These are phyloP conservation scores for Ceratonia siliqua DNA, from an alignment of 306 rosid species.

Conservation along the genomic window DNA sequence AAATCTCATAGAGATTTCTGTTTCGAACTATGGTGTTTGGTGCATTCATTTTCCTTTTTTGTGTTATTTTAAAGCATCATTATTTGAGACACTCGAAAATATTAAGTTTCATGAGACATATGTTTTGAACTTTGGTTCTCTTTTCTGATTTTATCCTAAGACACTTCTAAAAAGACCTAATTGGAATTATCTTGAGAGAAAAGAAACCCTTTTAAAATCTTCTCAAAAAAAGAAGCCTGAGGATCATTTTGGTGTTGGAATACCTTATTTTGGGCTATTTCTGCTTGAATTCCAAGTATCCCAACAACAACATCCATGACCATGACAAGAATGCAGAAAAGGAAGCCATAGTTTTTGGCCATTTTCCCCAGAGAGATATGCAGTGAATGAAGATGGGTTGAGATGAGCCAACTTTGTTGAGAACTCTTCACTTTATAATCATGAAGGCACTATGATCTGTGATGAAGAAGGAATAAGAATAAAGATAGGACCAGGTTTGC, in stretches of 20 bases:
- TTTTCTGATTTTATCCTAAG: too few relatives aligned
- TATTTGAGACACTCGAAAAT: too few relatives aligned
- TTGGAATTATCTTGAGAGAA: too few relatives aligned
- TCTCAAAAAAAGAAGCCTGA: not conserved
- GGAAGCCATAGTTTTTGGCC: slow-evolving; percentile 54
- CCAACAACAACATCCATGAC: slow-evolving; percentile 66
- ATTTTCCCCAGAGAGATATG: slow-evolving; percentile 35
- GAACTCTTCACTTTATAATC: slow-evolving; percentile 30
- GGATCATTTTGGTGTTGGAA: not conserved
- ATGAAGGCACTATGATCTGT: not conserved
- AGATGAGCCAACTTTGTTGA: slow-evolving; percentile 32
- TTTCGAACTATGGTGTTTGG: too few relatives aligned
- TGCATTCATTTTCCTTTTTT: too few relatives aligned
- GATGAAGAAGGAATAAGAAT: slow-evolving; percentile 48
- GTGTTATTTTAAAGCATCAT: too few relatives aligned
- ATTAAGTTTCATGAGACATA: too few relatives aligned
- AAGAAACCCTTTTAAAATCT: not conserved
- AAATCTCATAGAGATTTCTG: too few relatives aligned
- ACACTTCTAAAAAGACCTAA: too few relatives aligned
- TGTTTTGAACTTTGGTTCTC: too few relatives aligned
- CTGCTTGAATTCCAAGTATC: slow-evolving; percentile 82
- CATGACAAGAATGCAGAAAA: slow-evolving; percentile 61
- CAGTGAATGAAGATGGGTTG: slow-evolving; percentile 25
- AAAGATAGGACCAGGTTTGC: slow-evolving; percentile 46
- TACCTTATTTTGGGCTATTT: slow-evolving; percentile 84